These are phyloP conservation scores for Microsporum audouinii DNA, from an alignment of 2,329 filamentous ascomycete species.

Conservation along the genomic window DNA sequence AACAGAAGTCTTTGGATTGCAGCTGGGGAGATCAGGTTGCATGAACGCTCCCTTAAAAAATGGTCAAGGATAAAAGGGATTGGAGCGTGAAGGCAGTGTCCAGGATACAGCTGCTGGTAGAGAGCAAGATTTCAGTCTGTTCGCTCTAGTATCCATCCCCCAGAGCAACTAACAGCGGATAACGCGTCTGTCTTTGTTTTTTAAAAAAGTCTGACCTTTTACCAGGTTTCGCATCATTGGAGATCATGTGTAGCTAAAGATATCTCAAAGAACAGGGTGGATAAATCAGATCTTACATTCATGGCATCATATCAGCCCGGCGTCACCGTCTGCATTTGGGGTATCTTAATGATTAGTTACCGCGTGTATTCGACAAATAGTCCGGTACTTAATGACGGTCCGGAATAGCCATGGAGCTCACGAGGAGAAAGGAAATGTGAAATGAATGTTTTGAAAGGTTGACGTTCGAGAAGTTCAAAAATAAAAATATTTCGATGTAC, in stretches of 20 bases:
- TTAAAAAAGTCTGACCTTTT: constrained; percentile 34
- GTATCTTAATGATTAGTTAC: background rate
- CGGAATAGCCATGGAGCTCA: too few species aligned
- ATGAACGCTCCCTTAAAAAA: background rate
- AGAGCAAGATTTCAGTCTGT: background rate
- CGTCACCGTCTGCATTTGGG: background rate
- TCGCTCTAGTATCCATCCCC: background rate
- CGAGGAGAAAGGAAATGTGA: too few species aligned
- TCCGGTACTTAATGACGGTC: too few species aligned
- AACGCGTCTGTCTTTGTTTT: background rate
- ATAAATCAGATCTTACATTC: background rate
- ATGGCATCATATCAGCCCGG: background rate
- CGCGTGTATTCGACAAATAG: too few species aligned
- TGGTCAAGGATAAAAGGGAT: background rate
- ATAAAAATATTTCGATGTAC: background rate
- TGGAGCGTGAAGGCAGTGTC: background rate
- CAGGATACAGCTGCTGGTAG: background rate
- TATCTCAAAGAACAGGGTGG: background rate
- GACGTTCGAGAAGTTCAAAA: background rate
- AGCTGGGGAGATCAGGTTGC: background rate
- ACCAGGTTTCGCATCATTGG: constrained; percentile 36
- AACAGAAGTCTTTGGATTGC: background rate
- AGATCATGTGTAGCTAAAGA: constrained; percentile 16
- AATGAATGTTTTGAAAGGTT: too few species aligned
- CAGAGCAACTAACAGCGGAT: background rate